These are phyloP conservation scores for Arthrobotrys musiformis DNA, from an alignment of 2,329 filamentous ascomycete species.

Conservation along the genomic window DNA sequence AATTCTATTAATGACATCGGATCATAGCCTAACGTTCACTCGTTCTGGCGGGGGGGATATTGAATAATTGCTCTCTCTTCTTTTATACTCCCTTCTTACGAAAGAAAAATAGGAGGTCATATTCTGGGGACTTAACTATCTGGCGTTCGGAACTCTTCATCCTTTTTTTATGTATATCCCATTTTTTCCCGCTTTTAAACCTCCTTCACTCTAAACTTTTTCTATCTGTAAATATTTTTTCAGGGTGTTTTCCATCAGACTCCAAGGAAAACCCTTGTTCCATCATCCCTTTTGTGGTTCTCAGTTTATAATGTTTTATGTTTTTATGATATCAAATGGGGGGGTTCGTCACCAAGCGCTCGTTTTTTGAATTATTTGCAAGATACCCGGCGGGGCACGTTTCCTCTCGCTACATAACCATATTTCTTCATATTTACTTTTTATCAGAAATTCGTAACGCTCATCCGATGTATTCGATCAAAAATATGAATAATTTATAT, in stretches of 20 bases:
- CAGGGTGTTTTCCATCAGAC: not conserved
- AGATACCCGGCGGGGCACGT: constrained; percentile 33
- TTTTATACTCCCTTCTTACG: not conserved
- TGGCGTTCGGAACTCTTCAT: constrained; percentile 14
- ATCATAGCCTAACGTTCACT: not conserved
- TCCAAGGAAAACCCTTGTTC: not conserved
- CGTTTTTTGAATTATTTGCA: constrained; percentile 19
- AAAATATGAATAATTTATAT: not conserved
- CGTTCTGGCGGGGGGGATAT: constrained; percentile 4
- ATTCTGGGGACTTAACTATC: not conserved
- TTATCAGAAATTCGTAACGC: not conserved
- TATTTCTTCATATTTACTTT: not conserved
- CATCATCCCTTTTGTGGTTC: not conserved
- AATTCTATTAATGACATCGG: not conserved
- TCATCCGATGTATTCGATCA: too few species aligned
- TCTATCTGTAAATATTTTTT: constrained; percentile 42
- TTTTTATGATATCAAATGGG: constrained; percentile 30
- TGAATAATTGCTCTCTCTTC: not conserved
- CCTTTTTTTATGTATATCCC: constrained; percentile 13
- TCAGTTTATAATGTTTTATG: constrained; percentile 29
- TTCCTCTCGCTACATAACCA: constrained; percentile 30
- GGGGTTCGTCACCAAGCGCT: constrained; percentile 25
- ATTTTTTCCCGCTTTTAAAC: not conserved
- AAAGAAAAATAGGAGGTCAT: not conserved
- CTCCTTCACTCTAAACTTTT: constrained; percentile 10